A percentile compares a stretch with the other conserved stretches of the same genome.
Conservation (phyloP, 116 monocot genomes). For the Cymodocea nodosa region DNA sequence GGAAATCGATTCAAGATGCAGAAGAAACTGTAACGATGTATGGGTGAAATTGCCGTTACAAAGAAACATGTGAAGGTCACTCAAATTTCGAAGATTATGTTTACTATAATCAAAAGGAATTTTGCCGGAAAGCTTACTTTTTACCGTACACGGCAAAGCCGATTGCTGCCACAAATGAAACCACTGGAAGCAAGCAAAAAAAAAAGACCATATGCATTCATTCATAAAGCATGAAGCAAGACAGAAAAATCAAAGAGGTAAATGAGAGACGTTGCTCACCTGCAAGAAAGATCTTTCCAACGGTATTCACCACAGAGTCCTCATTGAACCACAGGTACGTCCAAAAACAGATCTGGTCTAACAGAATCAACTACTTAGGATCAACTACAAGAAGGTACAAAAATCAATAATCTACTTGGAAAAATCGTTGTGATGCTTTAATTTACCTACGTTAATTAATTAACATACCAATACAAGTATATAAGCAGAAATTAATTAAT, state of each 20-base stretch:
- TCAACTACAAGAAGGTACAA: background rate
- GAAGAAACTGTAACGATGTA: too few relatives aligned
- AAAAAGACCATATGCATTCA: background rate
- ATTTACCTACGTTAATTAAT: too few relatives aligned
- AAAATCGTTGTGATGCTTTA: too few relatives aligned
- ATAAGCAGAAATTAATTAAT: too few relatives aligned
- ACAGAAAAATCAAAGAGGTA: background rate
- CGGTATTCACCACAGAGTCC: background rate
- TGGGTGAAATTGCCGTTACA: too few relatives aligned
- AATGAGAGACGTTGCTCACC: background rate
- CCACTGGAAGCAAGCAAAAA: background rate
- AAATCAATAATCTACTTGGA: too few relatives aligned
- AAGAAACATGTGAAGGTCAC: too few relatives aligned
- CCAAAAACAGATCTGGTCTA: background rate
- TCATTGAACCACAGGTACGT: background rate
- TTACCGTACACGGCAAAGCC: background rate
- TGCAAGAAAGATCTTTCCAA: background rate
- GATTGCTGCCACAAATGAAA: background rate
- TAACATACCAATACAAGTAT: too few relatives aligned
- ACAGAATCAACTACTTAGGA: background rate
- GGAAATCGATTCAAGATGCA: too few relatives aligned
- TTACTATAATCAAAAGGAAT: too few relatives aligned
- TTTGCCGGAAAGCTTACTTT: background rate
- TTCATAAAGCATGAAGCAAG: background rate
- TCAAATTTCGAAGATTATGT: too few relatives aligned